Base-by-base conservation (phyloP, 441 rosid species). In the Euphorbia corollata region DNA sequence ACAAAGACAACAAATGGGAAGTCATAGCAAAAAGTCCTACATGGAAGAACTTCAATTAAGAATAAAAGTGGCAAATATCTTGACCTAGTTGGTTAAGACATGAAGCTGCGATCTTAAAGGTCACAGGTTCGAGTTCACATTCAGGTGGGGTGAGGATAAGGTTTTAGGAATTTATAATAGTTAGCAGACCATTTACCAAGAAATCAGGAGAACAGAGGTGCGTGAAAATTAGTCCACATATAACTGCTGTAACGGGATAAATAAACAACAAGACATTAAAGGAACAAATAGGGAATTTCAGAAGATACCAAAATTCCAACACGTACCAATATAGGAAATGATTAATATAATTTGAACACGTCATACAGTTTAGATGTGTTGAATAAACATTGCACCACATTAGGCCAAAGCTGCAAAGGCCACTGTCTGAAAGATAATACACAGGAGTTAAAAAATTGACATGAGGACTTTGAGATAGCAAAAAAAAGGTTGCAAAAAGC, bases 381-480 rank as follows among this genome's bases (percentile, higher is more conserved):
- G 59, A 39, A 69, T 72, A 84, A 91, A 97, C 99, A 77, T 91
- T 94, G 84, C 94, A 87, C 99, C 96, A 94, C 94, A 93, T 93
- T 58, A 93, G 91, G 64, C 97, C 97, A 83, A 91, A 94, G 80
- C 97, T 94, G 81, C 88, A 91, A 66, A 94, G 89, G 78, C 97
- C 96, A 73, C 96, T 94, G 63, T 97, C 99, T 93, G 87, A 64
- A 57, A 69, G n/a, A n/a, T 15, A 78, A 66, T 58, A 68, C 54
- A 68, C 61, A 10, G 2, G 48, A 7, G 47, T 59, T 65, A 51
- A 67, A 22, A 32, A 70, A 59, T 32, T 61, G 43, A 36, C 24
- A 27, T 27, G 32, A 27, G 32, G 32, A 27, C 32, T 27, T 27
- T 27, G 32, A 27, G 56, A 55, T 55, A 48, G 64, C 23, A 23